Conservation (phyloP, 176 grass and related monocot species). For the Oryza coarctata region DNA sequence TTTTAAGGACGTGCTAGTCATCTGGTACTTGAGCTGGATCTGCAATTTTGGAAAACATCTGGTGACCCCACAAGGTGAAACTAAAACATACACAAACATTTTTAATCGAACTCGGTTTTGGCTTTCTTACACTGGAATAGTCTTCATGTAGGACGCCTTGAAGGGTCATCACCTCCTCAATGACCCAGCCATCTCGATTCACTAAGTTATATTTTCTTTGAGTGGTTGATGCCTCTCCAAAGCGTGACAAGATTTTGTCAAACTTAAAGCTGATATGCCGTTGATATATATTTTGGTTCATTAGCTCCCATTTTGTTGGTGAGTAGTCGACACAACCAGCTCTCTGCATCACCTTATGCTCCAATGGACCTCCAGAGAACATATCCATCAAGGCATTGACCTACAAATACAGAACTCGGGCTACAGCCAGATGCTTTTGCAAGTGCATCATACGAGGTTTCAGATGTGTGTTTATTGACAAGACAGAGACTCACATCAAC, state of each 20-base stretch:
- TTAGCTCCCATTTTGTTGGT: constrained; percentile 59
- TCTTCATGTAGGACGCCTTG: constrained; percentile 58
- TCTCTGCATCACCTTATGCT: constrained; percentile 79
- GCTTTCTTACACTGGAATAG: constrained; percentile 64
- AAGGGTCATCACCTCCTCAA: constrained; percentile 85
- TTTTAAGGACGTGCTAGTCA: constrained; percentile 61
- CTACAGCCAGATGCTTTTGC: background rate
- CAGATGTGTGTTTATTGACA: constrained; percentile 7
- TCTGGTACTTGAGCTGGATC: constrained; percentile 87
- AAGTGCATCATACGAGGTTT: constrained; percentile 11
- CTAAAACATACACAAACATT: constrained; percentile 19
- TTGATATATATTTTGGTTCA: constrained; percentile 67
- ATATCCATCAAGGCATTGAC: constrained; percentile 64
- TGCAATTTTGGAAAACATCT: constrained; percentile 40
- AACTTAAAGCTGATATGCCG: constrained; percentile 71
- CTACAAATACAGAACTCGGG: constrained; percentile 34
- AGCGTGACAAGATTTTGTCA: constrained; percentile 56
- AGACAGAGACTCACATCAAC: constrained; percentile 54
- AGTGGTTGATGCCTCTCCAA: constrained; percentile 68
- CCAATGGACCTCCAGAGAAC: constrained; percentile 72
- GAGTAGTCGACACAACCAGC: constrained; percentile 77
- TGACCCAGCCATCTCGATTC: constrained; percentile 67
- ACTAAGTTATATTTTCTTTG: constrained; percentile 64
- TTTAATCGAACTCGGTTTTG: constrained; percentile 21
- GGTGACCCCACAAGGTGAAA: constrained; percentile 24